phyloP scores from a whole-genome alignment of 2,329 filamentous ascomycete species.

The Mycosphaerella arachidis region DNA sequence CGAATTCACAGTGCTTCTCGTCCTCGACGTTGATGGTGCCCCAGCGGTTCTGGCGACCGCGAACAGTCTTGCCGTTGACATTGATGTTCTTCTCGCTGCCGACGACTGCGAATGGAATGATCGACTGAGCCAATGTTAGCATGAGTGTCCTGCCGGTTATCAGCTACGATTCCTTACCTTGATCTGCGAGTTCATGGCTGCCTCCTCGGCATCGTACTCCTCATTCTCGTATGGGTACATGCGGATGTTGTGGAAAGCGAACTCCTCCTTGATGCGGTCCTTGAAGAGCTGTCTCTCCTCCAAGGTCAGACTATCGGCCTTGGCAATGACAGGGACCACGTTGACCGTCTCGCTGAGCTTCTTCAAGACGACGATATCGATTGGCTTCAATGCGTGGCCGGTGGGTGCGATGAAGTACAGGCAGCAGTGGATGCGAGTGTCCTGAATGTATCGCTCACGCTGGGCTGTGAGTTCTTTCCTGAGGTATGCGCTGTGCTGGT shows the following conservation, averaged over 20 bases:
- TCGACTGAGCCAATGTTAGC: constrained; percentile 55
- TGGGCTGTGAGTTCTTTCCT: constrained; percentile 99
- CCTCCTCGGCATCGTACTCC: constrained; percentile 96
- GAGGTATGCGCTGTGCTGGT: constrained; percentile 98
- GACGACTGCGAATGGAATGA: constrained; percentile 96
- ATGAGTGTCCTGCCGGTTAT: neutral
- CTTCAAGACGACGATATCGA: constrained; percentile 99
- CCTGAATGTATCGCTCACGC: constrained; percentile 98
- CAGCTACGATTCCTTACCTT: constrained; percentile 58
- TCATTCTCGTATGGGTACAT: constrained; percentile 99
- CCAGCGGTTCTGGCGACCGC: constrained; percentile 95
- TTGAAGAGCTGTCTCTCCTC: constrained; percentile 97
- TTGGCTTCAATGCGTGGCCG: constrained; percentile 96
- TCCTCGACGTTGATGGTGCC: constrained; percentile 99
- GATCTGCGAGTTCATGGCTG: constrained; percentile 87
- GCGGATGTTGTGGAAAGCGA: constrained; percentile 98
- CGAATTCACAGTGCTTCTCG: constrained; percentile 98
- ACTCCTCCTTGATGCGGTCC: constrained; percentile 98
- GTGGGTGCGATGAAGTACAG: constrained; percentile 99
- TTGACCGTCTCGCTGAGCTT: constrained; percentile 99
- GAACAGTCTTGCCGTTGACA: constrained; percentile 91
- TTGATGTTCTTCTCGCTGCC: constrained; percentile 98
- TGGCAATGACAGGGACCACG: constrained; percentile 97
- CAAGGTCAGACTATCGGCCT: constrained; percentile 91
- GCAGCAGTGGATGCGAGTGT: constrained; percentile 98